Evolutionary conservation across 805 yeast species (phyloP).

Genomic region (Suhomyces faveliae): DNA sequence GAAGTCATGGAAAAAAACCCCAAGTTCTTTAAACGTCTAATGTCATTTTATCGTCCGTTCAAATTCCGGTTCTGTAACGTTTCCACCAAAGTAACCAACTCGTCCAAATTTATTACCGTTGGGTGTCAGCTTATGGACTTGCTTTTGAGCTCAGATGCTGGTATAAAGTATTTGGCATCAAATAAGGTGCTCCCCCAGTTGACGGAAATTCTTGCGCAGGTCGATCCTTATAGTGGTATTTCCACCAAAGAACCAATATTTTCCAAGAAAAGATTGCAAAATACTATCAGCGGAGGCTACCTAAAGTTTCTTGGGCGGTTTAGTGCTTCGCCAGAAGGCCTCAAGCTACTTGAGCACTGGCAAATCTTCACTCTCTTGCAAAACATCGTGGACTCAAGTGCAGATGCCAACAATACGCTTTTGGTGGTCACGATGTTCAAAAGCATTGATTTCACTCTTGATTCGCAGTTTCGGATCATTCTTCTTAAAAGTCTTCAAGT

Average conservation of each 20-base stretch:
- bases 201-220: conserved; percentile 83
- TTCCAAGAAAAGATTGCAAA: conserved; percentile 54
- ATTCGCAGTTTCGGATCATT: conserved; percentile 67
- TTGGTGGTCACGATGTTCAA: conserved; percentile 57
- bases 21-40: conserved; percentile 77
- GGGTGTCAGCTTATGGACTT: conserved; percentile 76
- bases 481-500: conserved; percentile 63
- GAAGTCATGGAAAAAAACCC: conserved; percentile 72
- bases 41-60: conserved; percentile 89
- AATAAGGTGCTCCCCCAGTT: conserved; percentile 84
- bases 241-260: conserved; percentile 73
- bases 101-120: conserved; percentile 59
- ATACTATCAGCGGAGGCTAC: conserved; percentile 73
- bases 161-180: conserved; percentile 61
- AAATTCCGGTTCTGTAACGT: conserved; percentile 66
- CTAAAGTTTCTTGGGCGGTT: conserved; percentile 75
- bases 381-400: conserved; percentile 57
- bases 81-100: conserved; percentile 44
- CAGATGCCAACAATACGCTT: conserved; percentile 39
- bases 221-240: conserved; percentile 78
- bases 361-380: conserved; percentile 78
- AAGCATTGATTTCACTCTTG: conserved; percentile 56
- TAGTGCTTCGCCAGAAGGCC: conserved; percentile 59
- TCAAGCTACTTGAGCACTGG: conserved; percentile 73
- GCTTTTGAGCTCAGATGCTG: conserved; percentile 60